Evolutionary conservation across 2,329 filamentous ascomycete genomes (phyloP), one percentile per base, ranked within the genome.

Genomic region (Phialophora macrospora): DNA sequence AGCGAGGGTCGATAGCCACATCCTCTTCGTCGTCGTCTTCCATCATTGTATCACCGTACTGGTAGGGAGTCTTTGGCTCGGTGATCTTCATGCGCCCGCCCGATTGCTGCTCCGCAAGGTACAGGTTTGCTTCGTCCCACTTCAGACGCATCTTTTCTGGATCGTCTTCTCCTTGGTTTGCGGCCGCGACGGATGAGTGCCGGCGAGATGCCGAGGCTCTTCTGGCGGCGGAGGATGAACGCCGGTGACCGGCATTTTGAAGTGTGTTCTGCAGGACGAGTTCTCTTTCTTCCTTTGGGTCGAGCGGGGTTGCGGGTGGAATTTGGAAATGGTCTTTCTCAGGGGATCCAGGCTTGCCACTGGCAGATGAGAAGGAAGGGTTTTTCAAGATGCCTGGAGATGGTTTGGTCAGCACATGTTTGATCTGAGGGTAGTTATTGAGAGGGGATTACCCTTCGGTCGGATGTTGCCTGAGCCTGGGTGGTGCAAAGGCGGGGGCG

Each of bases 51-150:
- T 97, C 97, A 74, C 93, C 92, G 75, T 90, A 90, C 41, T 92
- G 95, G 77, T 94, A 99, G 4, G 95, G 95, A 7, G 95, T 99
- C 84, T 99, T 99, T 68, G 95, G 95, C 81, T 99, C 95, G 72
- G 93, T 91, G 71, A 99, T 99, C 84, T 98, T 99, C 95, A 99
- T 99, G 65, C 93, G 68, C 90, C 90, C 66, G 89, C 92, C 79
- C 91, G 93, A 79, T 98, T 92, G 88, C 79, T 98, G 94, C 81
- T 99, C 95, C 7, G 95, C 95, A 60, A 99, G 85, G 80, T 97
- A 99, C 34, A 99, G 85, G 76, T 99, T 99, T 54, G 92, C 95
- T 82, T 99, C 95, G 78, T 99, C 95, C 95, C 95, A 99, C 81
- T 97, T 97, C 72, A 99, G 84, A 68, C 93, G 89, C 69, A 91